Percentiles rank a stretch among this genome's conserved stretches.
Conservation (phyloP, 2,329 filamentous ascomycete species). For the Neofusicoccum sp. region DNA sequence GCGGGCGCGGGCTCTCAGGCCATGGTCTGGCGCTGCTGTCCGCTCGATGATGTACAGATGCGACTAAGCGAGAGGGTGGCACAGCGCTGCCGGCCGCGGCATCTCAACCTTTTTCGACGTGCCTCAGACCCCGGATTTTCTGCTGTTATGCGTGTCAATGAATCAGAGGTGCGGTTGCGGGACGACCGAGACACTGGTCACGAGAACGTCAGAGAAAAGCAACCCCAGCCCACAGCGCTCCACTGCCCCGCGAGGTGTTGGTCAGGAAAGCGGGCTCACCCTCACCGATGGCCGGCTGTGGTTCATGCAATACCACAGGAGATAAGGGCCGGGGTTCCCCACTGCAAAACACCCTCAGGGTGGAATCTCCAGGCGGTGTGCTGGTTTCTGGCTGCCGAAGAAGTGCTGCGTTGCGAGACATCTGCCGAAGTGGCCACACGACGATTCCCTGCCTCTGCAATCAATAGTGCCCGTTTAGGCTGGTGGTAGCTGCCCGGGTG, state of each 20-base stretch:
- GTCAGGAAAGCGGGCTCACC: too few relatives aligned
- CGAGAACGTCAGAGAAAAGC: not conserved
- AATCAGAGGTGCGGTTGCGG: not conserved
- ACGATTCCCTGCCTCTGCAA: not conserved
- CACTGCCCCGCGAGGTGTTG: too few relatives aligned
- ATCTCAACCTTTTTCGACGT: slow-evolving; percentile 1
- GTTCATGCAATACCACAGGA: not conserved
- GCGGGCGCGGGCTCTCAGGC: not conserved
- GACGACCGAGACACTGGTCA: not conserved
- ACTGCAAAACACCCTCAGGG: not conserved
- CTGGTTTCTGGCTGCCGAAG: too few relatives aligned
- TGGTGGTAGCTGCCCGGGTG: not conserved
- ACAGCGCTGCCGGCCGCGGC: not conserved
- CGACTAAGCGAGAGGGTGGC: not conserved
- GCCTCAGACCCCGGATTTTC: not conserved
- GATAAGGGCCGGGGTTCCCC: not conserved
- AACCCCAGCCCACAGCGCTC: not conserved
- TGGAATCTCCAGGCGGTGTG: not conserved
- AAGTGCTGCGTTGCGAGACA: not conserved
- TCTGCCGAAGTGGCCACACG: not conserved
- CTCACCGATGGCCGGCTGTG: not conserved
- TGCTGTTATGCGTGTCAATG: not conserved
- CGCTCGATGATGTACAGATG: not conserved
- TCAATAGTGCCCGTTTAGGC: not conserved
- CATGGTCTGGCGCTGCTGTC: not conserved